Evolutionary conservation across 176 grass and related monocot species (phyloP), one percentile per base, ranked within the genome.

Genomic region (Oryza glumipatula): DNA sequence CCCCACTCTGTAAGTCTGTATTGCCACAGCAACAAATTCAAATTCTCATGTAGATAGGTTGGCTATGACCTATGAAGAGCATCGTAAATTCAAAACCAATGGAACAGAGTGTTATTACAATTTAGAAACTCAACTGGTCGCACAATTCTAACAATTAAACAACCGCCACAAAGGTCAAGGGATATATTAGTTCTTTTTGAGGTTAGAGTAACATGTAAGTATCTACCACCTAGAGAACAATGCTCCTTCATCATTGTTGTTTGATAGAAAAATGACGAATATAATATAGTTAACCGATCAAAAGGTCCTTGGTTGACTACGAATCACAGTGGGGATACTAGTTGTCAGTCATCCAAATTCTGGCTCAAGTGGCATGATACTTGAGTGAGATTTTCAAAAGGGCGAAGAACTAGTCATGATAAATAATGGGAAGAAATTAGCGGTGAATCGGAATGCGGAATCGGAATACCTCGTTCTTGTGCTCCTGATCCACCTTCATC

Each of bases 391-490:
- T 11, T 80, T 54, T 9, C 43, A 56, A 45, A 4, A 9, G 14
- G 38, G 5, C 24, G 15, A 45, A 39, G n/a, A 19, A 30, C 9
- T 43, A 46, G 1, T 46, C 28, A n/a, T 36, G 11, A 71, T 16
- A 14, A 11, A 36, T 81, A 61, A 5, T 60, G 60, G 21, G 45
- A 35, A 21, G 28, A 74, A 77, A 73, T 82, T 30, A 46, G 67
- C 26, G 73, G 6, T 0, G 28, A 67, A 17, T 15, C 47, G 68
- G 58, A 70, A 64, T 83, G 72, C 7, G 60, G 38, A 44, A 74
- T 83, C 22, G n/a, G 12, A 43, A 30, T 70, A 90, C 89, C 84
- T 84, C 75, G 16, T 21, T 67, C 9, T 80, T 30, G 70, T 65
- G 51, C 70, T 65, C 76, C 75, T 41, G 70, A 70, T 52, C 48